These are phyloP conservation scores for Russula earlei DNA, from an alignment of 768 basidiomycete species.

Conservation along the genomic window DNA sequence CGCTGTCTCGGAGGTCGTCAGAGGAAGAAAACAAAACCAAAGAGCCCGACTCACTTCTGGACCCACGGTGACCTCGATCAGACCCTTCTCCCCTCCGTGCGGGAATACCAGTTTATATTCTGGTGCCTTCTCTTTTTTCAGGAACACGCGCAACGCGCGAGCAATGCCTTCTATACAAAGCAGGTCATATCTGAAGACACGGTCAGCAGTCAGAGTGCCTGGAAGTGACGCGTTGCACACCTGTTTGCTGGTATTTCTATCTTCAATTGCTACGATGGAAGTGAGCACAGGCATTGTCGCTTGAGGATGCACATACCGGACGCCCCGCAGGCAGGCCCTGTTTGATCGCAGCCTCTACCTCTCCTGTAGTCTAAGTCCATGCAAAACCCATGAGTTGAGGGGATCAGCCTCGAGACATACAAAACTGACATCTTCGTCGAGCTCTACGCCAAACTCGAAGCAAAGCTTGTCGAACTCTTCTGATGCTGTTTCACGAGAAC, in stretches of 20 bases:
- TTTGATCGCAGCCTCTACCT: slow-evolving; percentile 72
- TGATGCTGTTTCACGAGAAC: slow-evolving; percentile 46
- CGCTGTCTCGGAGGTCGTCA: slow-evolving; percentile 44
- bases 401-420: background rate
- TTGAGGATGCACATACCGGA: slow-evolving; percentile 42
- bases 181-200: slow-evolving; percentile 73
- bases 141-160: slow-evolving; percentile 74
- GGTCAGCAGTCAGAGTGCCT: background rate
- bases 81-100: slow-evolving; percentile 49
- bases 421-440: slow-evolving; percentile 86
- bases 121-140: slow-evolving; percentile 58
- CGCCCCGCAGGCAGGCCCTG: slow-evolving; percentile 80
- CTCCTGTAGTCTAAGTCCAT: slow-evolving; percentile 66
- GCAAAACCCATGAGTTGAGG: slow-evolving; percentile 1
- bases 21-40: background rate
- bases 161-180: slow-evolving; percentile 96
- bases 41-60: slow-evolving; percentile 51
- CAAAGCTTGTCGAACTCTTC: slow-evolving; percentile 92
- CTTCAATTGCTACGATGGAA: slow-evolving; percentile 73
- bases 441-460: slow-evolving; percentile 95
- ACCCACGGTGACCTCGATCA: slow-evolving; percentile 59
- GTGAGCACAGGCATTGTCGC: background rate
- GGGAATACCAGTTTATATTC: slow-evolving; percentile 68
- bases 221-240: slow-evolving; percentile 28
- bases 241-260: slow-evolving; percentile 99